Evolutionary conservation across 1,139 yeast genomes (phyloP).

Genomic region (Debaryomycetaceae sp.): DNA sequence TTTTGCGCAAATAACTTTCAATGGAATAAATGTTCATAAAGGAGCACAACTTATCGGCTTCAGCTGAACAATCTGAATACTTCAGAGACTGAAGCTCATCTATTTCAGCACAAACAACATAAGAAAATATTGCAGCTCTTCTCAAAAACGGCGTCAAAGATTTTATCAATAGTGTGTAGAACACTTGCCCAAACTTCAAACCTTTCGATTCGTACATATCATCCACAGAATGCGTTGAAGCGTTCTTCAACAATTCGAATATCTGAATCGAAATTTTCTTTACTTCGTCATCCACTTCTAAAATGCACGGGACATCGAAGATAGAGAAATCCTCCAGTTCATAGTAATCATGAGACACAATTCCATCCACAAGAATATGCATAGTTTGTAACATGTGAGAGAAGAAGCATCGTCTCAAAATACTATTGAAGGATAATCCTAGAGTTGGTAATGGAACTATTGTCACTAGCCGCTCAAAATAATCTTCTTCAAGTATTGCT

Average conservation of each 20-base stretch:
- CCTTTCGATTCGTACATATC: conserved; percentile 12
- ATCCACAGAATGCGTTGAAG: conserved; percentile 5
- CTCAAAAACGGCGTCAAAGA: conserved; percentile 66
- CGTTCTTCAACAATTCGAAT: conserved; percentile 13
- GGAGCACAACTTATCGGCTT: conserved; percentile 55
- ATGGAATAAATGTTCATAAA: conserved; percentile 49
- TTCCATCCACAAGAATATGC: conserved; percentile 21
- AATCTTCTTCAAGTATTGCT: conserved; percentile 44
- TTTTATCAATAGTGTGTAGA: conserved; percentile 56
- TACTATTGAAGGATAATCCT: conserved; percentile 36
- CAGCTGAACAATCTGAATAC: conserved; percentile 30
- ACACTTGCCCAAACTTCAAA: conserved; percentile 28
- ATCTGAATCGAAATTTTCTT: conserved; percentile 7
- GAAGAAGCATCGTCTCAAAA: conserved; percentile 40
- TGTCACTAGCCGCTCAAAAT: conserved; percentile 50
- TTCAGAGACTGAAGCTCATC: conserved; percentile 27
- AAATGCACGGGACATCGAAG: conserved; percentile 32
- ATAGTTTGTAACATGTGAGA: conserved; percentile 37
- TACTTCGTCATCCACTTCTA: conserved; percentile 18
- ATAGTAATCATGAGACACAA: conserved; percentile 21
- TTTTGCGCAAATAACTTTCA: conserved; percentile 13
- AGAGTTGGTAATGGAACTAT: conserved; percentile 40
- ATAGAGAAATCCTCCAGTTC: conserved; percentile 20
- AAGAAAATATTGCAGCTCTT: conserved; percentile 57
- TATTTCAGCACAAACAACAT: conserved; percentile 54